phyloP scores from a whole-genome alignment of 345 rosid genomes.

The Aurinia saxatilis region DNA sequence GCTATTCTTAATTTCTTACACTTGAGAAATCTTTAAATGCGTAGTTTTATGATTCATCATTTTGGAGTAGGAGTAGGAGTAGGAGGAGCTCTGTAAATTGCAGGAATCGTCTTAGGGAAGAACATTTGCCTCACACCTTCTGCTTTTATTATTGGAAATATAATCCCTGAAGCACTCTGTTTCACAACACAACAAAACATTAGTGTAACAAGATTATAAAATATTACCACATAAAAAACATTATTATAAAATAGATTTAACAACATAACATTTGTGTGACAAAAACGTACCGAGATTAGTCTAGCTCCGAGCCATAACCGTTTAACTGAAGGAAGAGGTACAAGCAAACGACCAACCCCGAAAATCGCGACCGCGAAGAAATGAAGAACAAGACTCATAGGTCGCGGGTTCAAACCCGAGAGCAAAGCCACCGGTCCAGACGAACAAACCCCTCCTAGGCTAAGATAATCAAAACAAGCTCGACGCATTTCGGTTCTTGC shows the following conservation, averaged over 20 bases:
- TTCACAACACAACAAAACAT: background rate
- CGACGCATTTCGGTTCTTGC: slow-evolving; percentile 46
- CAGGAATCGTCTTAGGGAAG: slow-evolving; percentile 40
- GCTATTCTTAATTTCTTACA: slow-evolving; percentile 1
- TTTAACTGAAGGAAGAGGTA: slow-evolving; percentile 45
- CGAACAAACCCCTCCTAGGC: slow-evolving; percentile 48
- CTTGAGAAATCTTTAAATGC: background rate
- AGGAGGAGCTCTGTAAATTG: slow-evolving; percentile 41
- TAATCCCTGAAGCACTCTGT: slow-evolving; percentile 48
- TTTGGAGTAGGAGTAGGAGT: slow-evolving; percentile 6
- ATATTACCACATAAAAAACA: background rate
- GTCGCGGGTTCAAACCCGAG: slow-evolving; percentile 48
- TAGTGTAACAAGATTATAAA: background rate
- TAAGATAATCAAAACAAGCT: slow-evolving; percentile 51
- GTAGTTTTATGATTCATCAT: background rate
- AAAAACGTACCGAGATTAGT: slow-evolving; percentile 33
- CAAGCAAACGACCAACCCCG: slow-evolving; percentile 45
- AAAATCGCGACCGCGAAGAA: slow-evolving; percentile 50
- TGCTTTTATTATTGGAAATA: slow-evolving; percentile 44
- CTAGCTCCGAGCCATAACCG: slow-evolving; percentile 45
- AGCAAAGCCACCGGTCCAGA: slow-evolving; percentile 46
- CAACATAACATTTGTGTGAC: background rate
- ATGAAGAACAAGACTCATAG: slow-evolving; percentile 42
- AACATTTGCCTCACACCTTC: slow-evolving; percentile 53
- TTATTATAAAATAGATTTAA: too few species aligned